Evolutionary conservation across 2,329 filamentous ascomycete species (phyloP).

Genomic region (Arthrobotrys conoides): DNA sequence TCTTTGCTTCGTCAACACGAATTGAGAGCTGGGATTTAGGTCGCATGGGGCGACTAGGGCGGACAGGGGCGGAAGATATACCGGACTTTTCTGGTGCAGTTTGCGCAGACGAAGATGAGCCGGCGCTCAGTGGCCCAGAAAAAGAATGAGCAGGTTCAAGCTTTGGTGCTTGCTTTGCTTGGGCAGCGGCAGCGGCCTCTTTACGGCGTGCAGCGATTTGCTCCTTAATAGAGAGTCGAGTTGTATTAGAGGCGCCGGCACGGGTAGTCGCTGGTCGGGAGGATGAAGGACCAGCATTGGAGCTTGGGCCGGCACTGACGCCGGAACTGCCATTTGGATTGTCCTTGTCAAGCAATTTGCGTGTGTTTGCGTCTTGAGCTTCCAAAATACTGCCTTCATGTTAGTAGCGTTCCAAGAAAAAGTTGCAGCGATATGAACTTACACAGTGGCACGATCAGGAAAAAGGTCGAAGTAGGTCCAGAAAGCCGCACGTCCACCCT

Average conservation of each 20-base stretch:
- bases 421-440: conserved; percentile 65
- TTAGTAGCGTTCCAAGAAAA: conserved; percentile 42
- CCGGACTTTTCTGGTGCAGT: conserved; percentile 67
- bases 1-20: conserved; percentile 51
- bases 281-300: conserved; percentile 26
- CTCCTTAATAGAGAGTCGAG: conserved; percentile 81
- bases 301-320: conserved; percentile 48
- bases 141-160: conserved; percentile 62
- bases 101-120: conserved; percentile 64
- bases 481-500: conserved; percentile 86
- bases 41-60: conserved; percentile 66
- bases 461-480: conserved; percentile 86
- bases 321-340: conserved; percentile 78
- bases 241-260: conserved; percentile 70
- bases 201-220: conserved; percentile 75
- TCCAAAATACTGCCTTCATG: conserved; percentile 76
- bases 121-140: conserved; percentile 30
- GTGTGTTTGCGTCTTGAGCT: conserved; percentile 81
- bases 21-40: conserved; percentile 55
- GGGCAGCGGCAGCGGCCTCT: conserved; percentile 44
- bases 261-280: conserved; percentile 32
- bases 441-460: conserved; percentile 82
- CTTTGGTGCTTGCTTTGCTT: conserved; percentile 64
- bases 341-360: conserved; percentile 83
- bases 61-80: conserved; percentile 74